Evolutionary conservation across 768 basidiomycete genomes (phyloP), one percentile per base, ranked within the genome.

Genomic region (Coprinopsis marcescibilis): DNA sequence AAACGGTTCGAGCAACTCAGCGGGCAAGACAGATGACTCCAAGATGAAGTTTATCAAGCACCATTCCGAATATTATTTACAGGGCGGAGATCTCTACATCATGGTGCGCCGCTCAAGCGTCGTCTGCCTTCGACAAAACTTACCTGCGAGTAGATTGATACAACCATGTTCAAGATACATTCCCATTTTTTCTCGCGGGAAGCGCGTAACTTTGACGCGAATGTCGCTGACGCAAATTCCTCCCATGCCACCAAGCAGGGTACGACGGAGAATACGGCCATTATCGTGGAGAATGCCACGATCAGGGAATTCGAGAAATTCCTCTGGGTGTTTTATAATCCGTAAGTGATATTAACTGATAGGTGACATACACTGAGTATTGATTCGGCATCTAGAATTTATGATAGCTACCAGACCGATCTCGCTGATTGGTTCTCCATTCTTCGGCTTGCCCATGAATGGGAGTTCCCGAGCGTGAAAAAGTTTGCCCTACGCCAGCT

Each of bases 401-500:
- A 83, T 45, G 77, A 77, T 1, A 64, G 76, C 8, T 83, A 84
- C 46, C 64, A 74, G 1, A 70, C 78, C 0, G 59, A 63, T 0
- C 62, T 75, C 4, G 65, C 69, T 0, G 70, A 73, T 15, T 88
- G 85, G 85, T 62, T 69, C 0, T 65, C 69, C 0, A 80, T 88
- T 26, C 60, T 88, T 0, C 68, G 68, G 1, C 75, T 88, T 0
- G 76, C 85, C 0, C 66, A 76, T 19, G 55, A 67, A 4, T 88
- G 79, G 79, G 53, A 58, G 0, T 87, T 88, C 52, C 46, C 50
- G 2, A 73, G 80, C 33, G 72, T 85, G 8, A 75, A 79, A 30
- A 61, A 65, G 1, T 74, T 86, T 1, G 79, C 77, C 1, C 70
- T 81, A 1, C 75, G 77, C 1, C 77, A 86, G 39, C 65, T 86